Base-by-base conservation (phyloP, 371 early-diverging fungal genomes). In the Globomyces sp. region DNA sequence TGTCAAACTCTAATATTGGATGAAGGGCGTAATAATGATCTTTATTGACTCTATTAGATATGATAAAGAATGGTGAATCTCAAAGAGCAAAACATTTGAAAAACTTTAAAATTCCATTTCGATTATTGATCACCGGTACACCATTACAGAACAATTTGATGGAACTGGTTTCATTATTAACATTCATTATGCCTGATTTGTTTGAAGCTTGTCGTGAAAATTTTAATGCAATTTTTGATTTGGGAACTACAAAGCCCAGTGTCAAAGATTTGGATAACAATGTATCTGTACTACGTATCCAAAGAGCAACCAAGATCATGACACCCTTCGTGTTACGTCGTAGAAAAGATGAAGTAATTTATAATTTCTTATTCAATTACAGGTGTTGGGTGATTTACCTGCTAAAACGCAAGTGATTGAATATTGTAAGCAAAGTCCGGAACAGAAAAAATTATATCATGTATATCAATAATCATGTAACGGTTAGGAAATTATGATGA, bases 181-280 rank as follows among this genome's bases (percentile, higher is more conserved):
- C 91, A 0, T 94, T 99, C 70, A 90, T 99, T 66, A 82, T 99
- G 91, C 99, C 99, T 0, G 78, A 84, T 11, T 84, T 94, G 44
- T 92, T 98, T 72, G 63, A n/a, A 11, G 24, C 76, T 82, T 2
- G 80, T 82, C 11, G 80, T 82, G 57, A 85, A 83, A 84, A 44
- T 79, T 77, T 4, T 62, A 82, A 8, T 63, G 81, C 75, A 77
- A 8, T 74, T 84, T 62, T 86, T 86, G 44, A 63, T 63, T n/a
- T 44, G 10, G 36, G 49, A 63, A 41, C 34, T 10, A 60, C 43
- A 9, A 60, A 60, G 36, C 24, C 24, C 24, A 39, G 36, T 24
- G 34, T 42, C 36, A 49, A 44, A 37, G 63, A 63, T 10, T 13
- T 50, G 81, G 24, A 24, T 24, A 24, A 24, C 24, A 24, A 24